A percentile compares a stretch with the other conserved stretches of the same genome.
Conservation (phyloP, 1,139 yeast genomes). For the Geotrichum cucujoidarum region DNA sequence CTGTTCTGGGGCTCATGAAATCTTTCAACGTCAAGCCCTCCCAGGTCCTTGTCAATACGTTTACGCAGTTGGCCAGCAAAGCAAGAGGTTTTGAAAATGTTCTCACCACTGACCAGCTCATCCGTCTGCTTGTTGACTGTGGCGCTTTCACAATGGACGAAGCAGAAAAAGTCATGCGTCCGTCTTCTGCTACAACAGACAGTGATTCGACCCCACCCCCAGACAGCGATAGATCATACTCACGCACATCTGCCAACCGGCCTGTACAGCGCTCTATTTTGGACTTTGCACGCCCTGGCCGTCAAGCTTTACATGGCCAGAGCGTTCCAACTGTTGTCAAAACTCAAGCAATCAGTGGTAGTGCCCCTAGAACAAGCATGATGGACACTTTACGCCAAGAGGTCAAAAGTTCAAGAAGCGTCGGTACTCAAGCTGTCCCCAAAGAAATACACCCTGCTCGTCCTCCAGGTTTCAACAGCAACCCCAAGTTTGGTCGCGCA, state of each 20-base stretch:
- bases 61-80: conserved; percentile 26
- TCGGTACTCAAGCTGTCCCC: conserved; percentile 21
- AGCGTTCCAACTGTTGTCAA: conserved; percentile 20
- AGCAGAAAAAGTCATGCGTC: conserved; percentile 19
- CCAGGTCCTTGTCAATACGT: conserved; percentile 23
- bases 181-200: conserved; percentile 17
- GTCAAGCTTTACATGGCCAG: conserved; percentile 20
- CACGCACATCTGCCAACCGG: background rate
- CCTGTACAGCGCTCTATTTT: conserved; percentile 23
- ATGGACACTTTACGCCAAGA: conserved; percentile 31
- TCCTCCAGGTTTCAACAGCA: conserved; percentile 72
- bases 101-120: conserved; percentile 26
- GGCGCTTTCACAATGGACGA: conserved; percentile 25
- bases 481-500: conserved; percentile 23
- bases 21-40: conserved; percentile 32
- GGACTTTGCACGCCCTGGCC: conserved; percentile 23
- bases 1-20: conserved; percentile 30
- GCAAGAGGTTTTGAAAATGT: conserved; percentile 26
- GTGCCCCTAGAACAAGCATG: conserved; percentile 26
- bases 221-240: conserved; percentile 5
- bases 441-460: conserved; percentile 57
- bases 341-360: conserved; percentile 16
- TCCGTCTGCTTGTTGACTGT: conserved; percentile 26
- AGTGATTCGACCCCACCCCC: conserved; percentile 4
- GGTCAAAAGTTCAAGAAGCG: conserved; percentile 19